phyloP scores from a whole-genome alignment of 1,284 basidiomycete species.

The Irpex sp. region DNA sequence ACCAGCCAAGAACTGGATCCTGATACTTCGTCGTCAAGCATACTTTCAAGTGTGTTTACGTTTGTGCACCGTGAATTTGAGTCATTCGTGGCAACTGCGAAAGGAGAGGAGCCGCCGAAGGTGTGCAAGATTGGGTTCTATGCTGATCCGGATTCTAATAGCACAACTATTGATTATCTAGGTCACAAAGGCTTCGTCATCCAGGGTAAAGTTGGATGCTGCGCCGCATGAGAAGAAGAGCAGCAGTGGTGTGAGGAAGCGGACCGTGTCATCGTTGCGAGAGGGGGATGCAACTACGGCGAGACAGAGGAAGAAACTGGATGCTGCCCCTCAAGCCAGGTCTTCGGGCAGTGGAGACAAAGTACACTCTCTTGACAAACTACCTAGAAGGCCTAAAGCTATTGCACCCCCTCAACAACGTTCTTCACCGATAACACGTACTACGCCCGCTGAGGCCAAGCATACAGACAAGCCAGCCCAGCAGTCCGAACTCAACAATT shows the following conservation, averaged over 20 bases:
- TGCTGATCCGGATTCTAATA: neutral
- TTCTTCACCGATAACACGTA: neutral
- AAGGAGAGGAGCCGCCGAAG: constrained; percentile 37
- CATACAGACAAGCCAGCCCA: neutral
- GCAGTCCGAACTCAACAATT: neutral
- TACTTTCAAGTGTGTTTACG: constrained; percentile 62
- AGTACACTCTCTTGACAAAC: neutral
- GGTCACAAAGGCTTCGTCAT: constrained; percentile 23
- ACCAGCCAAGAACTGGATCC: constrained; percentile 20
- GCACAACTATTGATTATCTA: neutral
- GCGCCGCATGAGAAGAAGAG: constrained; percentile 9
- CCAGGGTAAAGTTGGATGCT: constrained; percentile 23
- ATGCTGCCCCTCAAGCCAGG: neutral
- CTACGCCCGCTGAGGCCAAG: neutral
- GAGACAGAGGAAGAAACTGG: constrained; percentile 9
- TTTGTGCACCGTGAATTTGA: constrained; percentile 70
- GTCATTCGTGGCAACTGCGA: constrained; percentile 65
- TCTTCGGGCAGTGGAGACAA: neutral
- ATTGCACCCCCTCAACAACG: neutral
- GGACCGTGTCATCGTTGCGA: constrained; percentile 11
- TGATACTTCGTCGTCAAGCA: constrained; percentile 29
- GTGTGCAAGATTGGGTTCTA: constrained; percentile 12
- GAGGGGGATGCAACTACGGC: constrained; percentile 17
- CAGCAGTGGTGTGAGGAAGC: constrained; percentile 12
- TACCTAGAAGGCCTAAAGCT: neutral